phyloP scores from a whole-genome alignment of 352 stramenopile genomes.

The Discostella stelligera region DNA sequence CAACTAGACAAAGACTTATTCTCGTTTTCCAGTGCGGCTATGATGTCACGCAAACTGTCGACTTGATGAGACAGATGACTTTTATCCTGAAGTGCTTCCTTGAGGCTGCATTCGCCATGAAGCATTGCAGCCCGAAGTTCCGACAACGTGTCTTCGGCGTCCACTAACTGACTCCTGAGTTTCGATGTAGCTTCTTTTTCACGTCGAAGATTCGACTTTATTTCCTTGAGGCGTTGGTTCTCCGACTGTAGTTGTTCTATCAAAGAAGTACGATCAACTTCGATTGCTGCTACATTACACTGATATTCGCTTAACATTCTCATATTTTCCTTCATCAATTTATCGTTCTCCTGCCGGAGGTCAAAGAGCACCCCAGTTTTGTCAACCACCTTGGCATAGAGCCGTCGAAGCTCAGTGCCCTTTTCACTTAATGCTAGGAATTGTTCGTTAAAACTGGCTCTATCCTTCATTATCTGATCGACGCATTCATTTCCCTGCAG shows the following conservation, averaged over 20 bases:
- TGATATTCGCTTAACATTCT: slow-evolving; percentile 18
- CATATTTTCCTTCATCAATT: slow-evolving; percentile 16
- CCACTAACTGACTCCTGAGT: slow-evolving; percentile 19
- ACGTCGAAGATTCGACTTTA: slow-evolving; percentile 14
- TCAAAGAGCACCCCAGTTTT: slow-evolving; percentile 5
- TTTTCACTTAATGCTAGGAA: slow-evolving; percentile 18
- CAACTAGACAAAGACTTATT: slow-evolving; percentile 14
- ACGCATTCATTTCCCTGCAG: slow-evolving; percentile 14
- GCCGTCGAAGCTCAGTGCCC: slow-evolving; percentile 12
- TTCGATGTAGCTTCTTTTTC: slow-evolving; percentile 31
- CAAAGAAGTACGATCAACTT: slow-evolving; percentile 9
- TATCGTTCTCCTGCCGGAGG: slow-evolving; percentile 25
- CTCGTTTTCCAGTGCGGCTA: slow-evolving; percentile 23
- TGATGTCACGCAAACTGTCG: slow-evolving; percentile 29
- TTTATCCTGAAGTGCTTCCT: slow-evolving; percentile 32
- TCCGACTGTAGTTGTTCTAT: slow-evolving; percentile 25
- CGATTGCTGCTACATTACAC: slow-evolving; percentile 2
- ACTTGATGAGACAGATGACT: slow-evolving; percentile 30
- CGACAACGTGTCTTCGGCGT: slow-evolving; percentile 17
- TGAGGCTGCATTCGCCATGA: slow-evolving; percentile 19
- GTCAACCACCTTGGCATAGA: slow-evolving; percentile 25
- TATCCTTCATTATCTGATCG: background rate
- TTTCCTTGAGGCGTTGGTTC: slow-evolving; percentile 21
- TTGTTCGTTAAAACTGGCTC: background rate
- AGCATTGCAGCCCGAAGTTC: slow-evolving; percentile 23